Conservation (phyloP, 768 basidiomycete species). For the Collybia nuda region DNA sequence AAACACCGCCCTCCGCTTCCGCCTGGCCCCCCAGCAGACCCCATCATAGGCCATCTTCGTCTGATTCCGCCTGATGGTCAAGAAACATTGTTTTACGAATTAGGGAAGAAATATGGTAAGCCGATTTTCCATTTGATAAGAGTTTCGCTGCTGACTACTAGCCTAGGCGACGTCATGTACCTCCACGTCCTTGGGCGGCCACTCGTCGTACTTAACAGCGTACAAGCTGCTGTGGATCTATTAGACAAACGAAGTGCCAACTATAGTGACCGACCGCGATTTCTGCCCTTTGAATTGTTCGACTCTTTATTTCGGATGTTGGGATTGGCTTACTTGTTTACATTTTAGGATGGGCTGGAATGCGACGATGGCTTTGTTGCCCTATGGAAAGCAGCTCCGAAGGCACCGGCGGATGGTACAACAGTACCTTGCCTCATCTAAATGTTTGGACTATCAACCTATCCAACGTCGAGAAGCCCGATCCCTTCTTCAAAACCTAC, state of each 20-base stretch:
- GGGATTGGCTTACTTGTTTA: no score
- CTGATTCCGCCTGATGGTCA: constrained; percentile 15
- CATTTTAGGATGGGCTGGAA: constrained; percentile 4
- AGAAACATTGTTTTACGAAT: constrained; percentile 16
- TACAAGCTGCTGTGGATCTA: constrained; percentile 30
- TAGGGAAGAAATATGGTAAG: constrained; percentile 23
- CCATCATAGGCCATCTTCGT: constrained; percentile 25
- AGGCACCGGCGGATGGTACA: constrained; percentile 9
- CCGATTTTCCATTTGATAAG: background rate
- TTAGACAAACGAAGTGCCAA: constrained; percentile 33
- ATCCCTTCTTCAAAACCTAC: constrained; percentile 4
- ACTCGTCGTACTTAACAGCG: constrained; percentile 31
- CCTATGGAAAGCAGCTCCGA: constrained; percentile 5
- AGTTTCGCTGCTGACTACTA: background rate
- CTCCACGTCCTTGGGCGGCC: constrained; percentile 21
- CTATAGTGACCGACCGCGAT: constrained; percentile 29
- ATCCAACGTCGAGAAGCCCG: constrained; percentile 8
- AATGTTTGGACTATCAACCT: constrained; percentile 7
- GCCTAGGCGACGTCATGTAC: constrained; percentile 19
- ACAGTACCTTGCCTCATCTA: constrained; percentile 6
- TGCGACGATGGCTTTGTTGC: background rate
- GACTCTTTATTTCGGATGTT: no score
- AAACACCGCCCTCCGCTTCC: constrained; percentile 9
- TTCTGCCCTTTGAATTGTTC: constrained; percentile 12
- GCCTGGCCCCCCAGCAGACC: constrained; percentile 23